Conservation (phyloP, 192 early-diverging fungal species). For the Coemansia sp. region DNA sequence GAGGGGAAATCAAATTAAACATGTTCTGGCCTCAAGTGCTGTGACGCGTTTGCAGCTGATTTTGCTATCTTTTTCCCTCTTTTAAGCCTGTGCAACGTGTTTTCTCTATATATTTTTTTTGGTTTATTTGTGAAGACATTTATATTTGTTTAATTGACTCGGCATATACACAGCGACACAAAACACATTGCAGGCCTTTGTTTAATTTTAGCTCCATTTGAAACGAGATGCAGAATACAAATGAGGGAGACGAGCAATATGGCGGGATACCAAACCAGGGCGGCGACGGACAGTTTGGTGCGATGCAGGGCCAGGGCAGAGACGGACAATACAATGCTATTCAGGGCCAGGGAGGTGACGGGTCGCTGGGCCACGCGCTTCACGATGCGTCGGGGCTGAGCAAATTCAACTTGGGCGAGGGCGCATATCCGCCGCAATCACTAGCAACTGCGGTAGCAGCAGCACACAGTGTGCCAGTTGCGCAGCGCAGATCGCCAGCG, state of each 20-base stretch:
- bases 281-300: not conserved
- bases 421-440: constrained; percentile 32
- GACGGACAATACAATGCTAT: not conserved
- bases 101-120: not conserved
- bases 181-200: not conserved
- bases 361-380: constrained; percentile 16
- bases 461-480: constrained; percentile 16
- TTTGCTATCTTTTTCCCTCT: not conserved
- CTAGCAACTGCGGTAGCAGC: constrained; percentile 35
- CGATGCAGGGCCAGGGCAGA: not conserved
- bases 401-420: constrained; percentile 28
- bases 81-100: constrained; percentile 6
- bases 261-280: constrained; percentile 16
- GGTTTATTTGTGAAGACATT: not conserved
- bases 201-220: not conserved
- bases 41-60: constrained; percentile 7
- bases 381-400: constrained; percentile 29
- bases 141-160: constrained; percentile 1
- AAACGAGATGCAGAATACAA: constrained; percentile 28
- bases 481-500: constrained; percentile 32
- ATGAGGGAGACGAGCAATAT: constrained; percentile 22
- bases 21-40: not conserved
- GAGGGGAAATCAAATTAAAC: constrained; percentile 5
- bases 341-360: constrained; percentile 9
- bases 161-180: not conserved